Conservation (phyloP, 1,139 yeast genomes). For the Kodamaea suecica region DNA sequence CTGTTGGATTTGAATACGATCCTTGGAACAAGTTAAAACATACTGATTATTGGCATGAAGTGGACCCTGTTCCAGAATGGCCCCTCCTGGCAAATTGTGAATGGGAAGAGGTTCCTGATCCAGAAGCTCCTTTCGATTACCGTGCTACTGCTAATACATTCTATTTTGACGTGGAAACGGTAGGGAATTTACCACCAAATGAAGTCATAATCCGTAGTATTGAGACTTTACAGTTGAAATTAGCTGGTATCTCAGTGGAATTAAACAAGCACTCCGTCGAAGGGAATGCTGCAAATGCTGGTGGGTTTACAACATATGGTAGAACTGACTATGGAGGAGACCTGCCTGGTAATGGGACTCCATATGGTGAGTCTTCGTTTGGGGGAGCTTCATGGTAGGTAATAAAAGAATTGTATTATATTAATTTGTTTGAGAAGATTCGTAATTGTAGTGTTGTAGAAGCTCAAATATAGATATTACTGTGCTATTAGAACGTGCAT, state of each 20-base stretch:
- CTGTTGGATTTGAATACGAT: constrained; percentile 96
- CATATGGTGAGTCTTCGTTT: constrained; percentile 47
- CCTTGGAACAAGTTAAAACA: constrained; percentile 98
- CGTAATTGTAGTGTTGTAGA: too few species aligned
- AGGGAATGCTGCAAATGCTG: constrained; percentile 40
- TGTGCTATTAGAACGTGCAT: too few species aligned
- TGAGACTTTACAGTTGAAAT: constrained; percentile 79
- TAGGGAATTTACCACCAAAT: constrained; percentile 84
- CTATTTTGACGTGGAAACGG: constrained; percentile 88
- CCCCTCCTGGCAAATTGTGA: constrained; percentile 84
- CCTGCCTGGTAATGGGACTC: constrained; percentile 39
- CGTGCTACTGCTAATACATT: constrained; percentile 76
- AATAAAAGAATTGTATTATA: not conserved
- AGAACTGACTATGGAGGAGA: constrained; percentile 38
- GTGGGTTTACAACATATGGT: constrained; percentile 52
- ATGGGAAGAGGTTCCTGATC: constrained; percentile 94
- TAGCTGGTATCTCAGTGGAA: constrained; percentile 86
- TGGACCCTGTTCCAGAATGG: constrained; percentile 87
- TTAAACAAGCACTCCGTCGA: constrained; percentile 60
- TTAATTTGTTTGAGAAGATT: not conserved
- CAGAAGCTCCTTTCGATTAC: constrained; percentile 84
- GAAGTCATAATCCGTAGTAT: constrained; percentile 85
- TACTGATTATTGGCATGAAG: constrained; percentile 96
- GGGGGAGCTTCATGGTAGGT: constrained; percentile 31
- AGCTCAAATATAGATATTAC: too few species aligned